Conservation (phyloP, 2,329 filamentous ascomycete species). For the Lomentospora prolificans region DNA sequence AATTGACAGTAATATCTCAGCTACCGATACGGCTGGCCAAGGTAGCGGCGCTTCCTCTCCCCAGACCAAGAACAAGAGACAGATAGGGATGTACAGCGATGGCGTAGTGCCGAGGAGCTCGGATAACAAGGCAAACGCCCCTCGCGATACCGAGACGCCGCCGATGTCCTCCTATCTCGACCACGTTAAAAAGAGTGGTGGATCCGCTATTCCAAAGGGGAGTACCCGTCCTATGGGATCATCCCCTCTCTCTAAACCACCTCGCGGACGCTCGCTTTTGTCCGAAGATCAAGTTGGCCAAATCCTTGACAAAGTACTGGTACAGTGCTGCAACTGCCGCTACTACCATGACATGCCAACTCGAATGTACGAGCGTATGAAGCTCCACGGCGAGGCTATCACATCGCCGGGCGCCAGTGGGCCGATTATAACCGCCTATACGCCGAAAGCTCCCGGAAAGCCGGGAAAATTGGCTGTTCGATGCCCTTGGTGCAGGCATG, state of each 20-base stretch:
- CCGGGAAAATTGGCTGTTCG: conserved; percentile 37
- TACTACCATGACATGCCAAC: conserved; percentile 58
- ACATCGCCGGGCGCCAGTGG: background rate
- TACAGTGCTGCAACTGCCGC: conserved; percentile 54
- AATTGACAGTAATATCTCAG: background rate
- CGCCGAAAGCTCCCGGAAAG: background rate
- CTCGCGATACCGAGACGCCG: conserved; percentile 10
- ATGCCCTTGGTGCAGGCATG: conserved; percentile 64
- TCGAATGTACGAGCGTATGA: conserved; percentile 55
- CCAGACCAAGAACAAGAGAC: background rate
- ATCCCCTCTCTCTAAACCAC: conserved; percentile 10
- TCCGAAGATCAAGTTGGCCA: conserved; percentile 15
- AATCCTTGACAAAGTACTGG: conserved; percentile 51
- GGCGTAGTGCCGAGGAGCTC: background rate
- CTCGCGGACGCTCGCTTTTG: background rate
- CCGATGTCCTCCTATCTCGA: conserved; percentile 9
- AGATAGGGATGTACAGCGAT: background rate
- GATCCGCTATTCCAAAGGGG: background rate
- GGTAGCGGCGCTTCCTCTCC: background rate
- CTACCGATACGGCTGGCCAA: background rate
- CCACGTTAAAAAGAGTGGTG: conserved; percentile 10
- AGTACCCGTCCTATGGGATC: background rate
- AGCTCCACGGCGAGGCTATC: conserved; percentile 17
- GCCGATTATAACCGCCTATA: background rate
- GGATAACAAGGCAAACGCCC: background rate